Base-by-base conservation (phyloP, 2,329 filamentous ascomycete genomes). In the Rhinocladiella mackenziei region DNA sequence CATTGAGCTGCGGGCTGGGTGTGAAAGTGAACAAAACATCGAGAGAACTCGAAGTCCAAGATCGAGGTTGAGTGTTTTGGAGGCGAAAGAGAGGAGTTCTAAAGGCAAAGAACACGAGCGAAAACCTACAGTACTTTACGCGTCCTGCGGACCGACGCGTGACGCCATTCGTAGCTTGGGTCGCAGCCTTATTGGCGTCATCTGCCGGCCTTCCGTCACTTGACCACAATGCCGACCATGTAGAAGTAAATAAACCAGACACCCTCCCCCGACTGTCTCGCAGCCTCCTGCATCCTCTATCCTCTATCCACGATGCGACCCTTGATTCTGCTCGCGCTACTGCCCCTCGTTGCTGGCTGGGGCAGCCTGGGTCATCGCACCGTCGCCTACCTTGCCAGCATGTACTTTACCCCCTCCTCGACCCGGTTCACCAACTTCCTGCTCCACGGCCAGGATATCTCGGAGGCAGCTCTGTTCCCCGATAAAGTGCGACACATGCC, bases 321-420 rank as follows among this genome's bases (percentile, higher is more conserved):
- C 36, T 5, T 45, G 32, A 20, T 6, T 19, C 22, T 45, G 32
- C 26, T 42, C 30, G 2, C 31, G 17, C 18, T 40, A 18, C 17
- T 45, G 10, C 36, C 35, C 9, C 25, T 15, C 0, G 33, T 38
- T 1, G 20, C 23, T 9, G 50, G 71, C 5, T 79, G 76, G 76
- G 75, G 76, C 17, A 60, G 58, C 5, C 59, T 78, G 0, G 76
- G 75, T 25, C 76, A 78, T 48, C 68, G 71, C 20, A 75, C 76
- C 2, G 68, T 78, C 4, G 76, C 72, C 14, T 75, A 72, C 53
- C 69, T 78, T 28, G 75, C 76, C n/a, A 45, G 40, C 19, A 43
- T 54, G 23, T 46, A 54, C 49, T 44, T 56, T 36, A 51, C 48
- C 2, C 37, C 39, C 6, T n/a, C 19, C 25, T 48, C 48, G n/a